These are phyloP conservation scores for Styphnolobium japonicum DNA, from an alignment of 306 rosid genomes.

Conservation along the genomic window DNA sequence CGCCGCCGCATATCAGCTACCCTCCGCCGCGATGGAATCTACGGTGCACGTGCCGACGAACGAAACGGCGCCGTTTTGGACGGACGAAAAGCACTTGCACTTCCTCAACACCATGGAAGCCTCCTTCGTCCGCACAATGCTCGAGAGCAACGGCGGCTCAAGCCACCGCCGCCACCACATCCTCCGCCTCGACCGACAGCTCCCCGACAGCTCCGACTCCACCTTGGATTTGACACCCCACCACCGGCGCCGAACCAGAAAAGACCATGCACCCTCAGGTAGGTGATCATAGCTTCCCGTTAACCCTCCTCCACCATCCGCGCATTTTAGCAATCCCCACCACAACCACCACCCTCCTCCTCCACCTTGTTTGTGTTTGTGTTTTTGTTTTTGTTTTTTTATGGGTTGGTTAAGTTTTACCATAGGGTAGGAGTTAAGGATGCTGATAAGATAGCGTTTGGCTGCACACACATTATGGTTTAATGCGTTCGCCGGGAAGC, in stretches of 20 bases:
- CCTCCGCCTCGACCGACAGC: constrained; percentile 56
- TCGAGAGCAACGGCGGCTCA: constrained; percentile 14
- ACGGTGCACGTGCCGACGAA: background rate
- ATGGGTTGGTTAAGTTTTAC: no score
- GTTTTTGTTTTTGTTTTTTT: background rate
- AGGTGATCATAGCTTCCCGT: background rate
- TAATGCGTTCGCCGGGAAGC: background rate
- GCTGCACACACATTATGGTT: background rate
- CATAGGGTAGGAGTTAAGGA: no score
- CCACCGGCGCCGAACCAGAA: background rate
- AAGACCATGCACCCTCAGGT: constrained; percentile 46
- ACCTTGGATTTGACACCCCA: constrained; percentile 52
- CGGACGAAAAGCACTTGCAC: constrained; percentile 70
- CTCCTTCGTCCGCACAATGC: constrained; percentile 76
- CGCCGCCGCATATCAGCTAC: no score
- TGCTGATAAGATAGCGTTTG: constrained; percentile 12
- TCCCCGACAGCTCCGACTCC: constrained; percentile 69
- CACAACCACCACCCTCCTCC: no score
- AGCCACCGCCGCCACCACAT: background rate
- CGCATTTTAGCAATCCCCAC: constrained; percentile 1
- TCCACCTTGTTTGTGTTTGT: no score
- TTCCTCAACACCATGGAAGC: constrained; percentile 76
- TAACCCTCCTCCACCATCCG: background rate
- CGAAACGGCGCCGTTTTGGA: constrained; percentile 51
- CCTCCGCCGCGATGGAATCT: constrained; percentile 1